Evolutionary conservation across 768 basidiomycete species (phyloP).

Genomic region (Mycena haematopus): DNA sequence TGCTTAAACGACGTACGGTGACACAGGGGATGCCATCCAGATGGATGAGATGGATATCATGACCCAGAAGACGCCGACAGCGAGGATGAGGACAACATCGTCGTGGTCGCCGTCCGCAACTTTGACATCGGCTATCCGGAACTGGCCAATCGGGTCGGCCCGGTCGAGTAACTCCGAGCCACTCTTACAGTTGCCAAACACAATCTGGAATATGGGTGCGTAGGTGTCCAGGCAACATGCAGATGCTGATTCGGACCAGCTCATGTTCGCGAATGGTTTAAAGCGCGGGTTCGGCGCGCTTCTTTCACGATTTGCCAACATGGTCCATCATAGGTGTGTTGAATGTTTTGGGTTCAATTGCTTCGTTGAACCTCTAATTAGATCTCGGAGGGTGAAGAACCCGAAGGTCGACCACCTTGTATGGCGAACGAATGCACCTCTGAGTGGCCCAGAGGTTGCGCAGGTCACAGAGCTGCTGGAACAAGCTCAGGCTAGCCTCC

Average conservation of each 20-base stretch:
- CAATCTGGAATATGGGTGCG: slow-evolving; percentile 18
- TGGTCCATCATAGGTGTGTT: slow-evolving; percentile 23
- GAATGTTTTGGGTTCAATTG: background rate
- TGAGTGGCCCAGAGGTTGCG: slow-evolving; percentile 12
- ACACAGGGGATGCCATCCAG: too few relatives aligned
- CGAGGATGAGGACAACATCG: background rate
- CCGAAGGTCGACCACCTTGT: slow-evolving; percentile 17
- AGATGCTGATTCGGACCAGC: slow-evolving; percentile 12
- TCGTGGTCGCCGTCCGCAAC: background rate
- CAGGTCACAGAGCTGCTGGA: slow-evolving; percentile 13
- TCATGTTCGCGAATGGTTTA: slow-evolving; percentile 21
- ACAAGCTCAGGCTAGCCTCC: slow-evolving; percentile 16
- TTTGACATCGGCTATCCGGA: background rate
- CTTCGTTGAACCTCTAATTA: background rate
- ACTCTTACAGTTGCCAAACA: background rate
- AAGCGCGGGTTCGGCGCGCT: slow-evolving; percentile 9
- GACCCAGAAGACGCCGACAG: too few relatives aligned
- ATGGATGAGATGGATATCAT: too few relatives aligned
- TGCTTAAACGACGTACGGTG: too few relatives aligned
- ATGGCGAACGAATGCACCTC: slow-evolving; percentile 22
- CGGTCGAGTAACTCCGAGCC: background rate
- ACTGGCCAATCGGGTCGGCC: background rate
- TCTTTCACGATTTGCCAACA: slow-evolving; percentile 5
- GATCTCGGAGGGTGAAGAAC: slow-evolving; percentile 6
- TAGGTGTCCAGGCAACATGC: slow-evolving; percentile 7